phyloP scores from a whole-genome alignment of 1,284 basidiomycete genomes.

The Puccinia triticina region DNA sequence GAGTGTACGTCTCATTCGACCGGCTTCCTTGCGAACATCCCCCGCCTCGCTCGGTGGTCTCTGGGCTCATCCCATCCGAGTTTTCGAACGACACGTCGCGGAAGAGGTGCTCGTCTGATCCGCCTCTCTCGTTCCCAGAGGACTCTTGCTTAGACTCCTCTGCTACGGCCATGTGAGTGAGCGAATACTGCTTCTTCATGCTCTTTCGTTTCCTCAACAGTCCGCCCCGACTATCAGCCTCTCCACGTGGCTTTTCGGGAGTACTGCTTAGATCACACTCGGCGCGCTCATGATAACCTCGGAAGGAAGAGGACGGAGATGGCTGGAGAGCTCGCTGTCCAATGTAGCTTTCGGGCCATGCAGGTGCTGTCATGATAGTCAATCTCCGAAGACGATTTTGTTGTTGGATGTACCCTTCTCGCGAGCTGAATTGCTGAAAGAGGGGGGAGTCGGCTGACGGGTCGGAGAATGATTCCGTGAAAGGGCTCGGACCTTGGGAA shows the following conservation, averaged over 20 bases:
- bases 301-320: neutral
- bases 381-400: constrained; percentile 15
- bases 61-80: neutral
- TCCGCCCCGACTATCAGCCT: neutral
- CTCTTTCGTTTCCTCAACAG: constrained; percentile 6
- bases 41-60: neutral
- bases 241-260: neutral
- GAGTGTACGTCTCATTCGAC: neutral
- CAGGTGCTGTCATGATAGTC: constrained; percentile 2
- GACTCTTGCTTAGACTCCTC: neutral
- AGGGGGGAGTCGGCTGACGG: neutral
- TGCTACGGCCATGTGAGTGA: neutral
- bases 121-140: neutral
- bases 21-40: neutral
- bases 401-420: neutral
- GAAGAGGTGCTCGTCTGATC: neutral
- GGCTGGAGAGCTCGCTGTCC: neutral
- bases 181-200: neutral
- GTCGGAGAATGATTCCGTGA: neutral
- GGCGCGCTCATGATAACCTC: neutral
- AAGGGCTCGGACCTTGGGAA: neutral
- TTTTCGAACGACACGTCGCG: neutral
- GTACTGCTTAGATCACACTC: neutral
- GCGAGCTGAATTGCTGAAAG: neutral
- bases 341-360: neutral